These are phyloP conservation scores for Lolium rigidum DNA, from an alignment of 176 grass and related monocot species.

Conservation along the genomic window DNA sequence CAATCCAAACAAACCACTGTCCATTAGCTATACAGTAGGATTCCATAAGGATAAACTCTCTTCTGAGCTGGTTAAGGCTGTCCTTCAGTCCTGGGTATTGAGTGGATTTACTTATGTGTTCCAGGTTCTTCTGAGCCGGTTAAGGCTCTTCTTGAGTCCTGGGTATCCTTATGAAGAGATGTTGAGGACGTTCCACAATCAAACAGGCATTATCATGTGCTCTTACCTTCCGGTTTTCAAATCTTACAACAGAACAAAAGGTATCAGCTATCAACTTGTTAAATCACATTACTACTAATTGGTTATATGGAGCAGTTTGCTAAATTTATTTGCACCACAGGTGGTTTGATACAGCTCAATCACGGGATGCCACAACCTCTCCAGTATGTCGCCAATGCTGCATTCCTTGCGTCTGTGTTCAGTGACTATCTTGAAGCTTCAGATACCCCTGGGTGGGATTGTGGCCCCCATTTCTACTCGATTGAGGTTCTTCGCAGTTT, in stretches of 20 bases:
- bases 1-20: constrained; percentile 7
- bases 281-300: neutral
- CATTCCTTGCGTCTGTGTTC: constrained; percentile 91
- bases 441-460: constrained; percentile 97
- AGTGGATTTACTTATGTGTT: constrained; percentile 25
- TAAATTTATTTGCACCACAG: constrained; percentile 51
- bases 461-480: constrained; percentile 90
- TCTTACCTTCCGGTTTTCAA: constrained; percentile 89
- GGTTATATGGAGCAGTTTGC: constrained; percentile 25
- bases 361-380: constrained; percentile 84
- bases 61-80: constrained; percentile 90
- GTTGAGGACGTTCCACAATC: constrained; percentile 89
- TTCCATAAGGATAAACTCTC: constrained; percentile 34
- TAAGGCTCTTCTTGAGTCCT: constrained; percentile 97
- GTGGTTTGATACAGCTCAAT: constrained; percentile 91
- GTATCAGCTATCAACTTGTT: constrained; percentile 37
- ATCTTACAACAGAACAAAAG: constrained; percentile 90
- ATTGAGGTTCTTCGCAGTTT: constrained; percentile 76
- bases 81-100: constrained; percentile 93
- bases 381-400: constrained; percentile 89
- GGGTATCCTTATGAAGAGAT: constrained; percentile 97
- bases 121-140: constrained; percentile 89
- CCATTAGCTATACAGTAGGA: constrained; percentile 6
- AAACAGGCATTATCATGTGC: constrained; percentile 93
- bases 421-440: constrained; percentile 93